Evolutionary conservation across 2,329 filamentous ascomycete species (phyloP).

Genomic region (Sclerotinia glacialis): DNA sequence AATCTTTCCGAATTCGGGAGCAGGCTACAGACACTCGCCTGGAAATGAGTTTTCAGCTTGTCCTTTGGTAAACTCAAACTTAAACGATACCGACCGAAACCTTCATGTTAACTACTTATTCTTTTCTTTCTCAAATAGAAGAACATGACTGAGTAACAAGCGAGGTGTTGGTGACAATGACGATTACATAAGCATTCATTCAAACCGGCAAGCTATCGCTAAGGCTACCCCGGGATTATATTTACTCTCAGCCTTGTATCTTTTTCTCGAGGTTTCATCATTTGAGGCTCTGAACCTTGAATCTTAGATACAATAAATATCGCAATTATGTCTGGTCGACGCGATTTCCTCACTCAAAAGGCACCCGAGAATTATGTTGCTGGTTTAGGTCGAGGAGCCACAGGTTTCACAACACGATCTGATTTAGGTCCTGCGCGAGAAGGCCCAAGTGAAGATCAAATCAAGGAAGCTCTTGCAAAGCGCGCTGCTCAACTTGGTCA

Average conservation of each 20-base stretch:
- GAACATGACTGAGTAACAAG: not conserved
- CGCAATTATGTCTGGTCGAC: constrained; percentile 49
- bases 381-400: constrained; percentile 94
- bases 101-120: no score
- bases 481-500: constrained; percentile 78
- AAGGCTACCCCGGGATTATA: constrained; percentile 1
- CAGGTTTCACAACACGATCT: constrained; percentile 94
- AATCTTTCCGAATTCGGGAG: not conserved
- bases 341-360: constrained; percentile 84
- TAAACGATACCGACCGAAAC: not conserved
- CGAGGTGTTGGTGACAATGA: not conserved
- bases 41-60: no score
- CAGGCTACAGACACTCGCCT: not conserved
- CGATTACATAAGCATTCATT: constrained; percentile 8
- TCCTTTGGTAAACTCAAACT: not conserved
- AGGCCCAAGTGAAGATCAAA: constrained; percentile 95
- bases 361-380: constrained; percentile 89
- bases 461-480: constrained; percentile 95
- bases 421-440: constrained; percentile 93
- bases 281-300: constrained; percentile 5
- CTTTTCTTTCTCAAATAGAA: not conserved
- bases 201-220: not conserved
- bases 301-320: not conserved
- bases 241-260: constrained; percentile 16
- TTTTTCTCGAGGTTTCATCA: not conserved